Evolutionary conservation across 805 yeast genomes (phyloP).

Genomic region (Starmerella asiatica): DNA sequence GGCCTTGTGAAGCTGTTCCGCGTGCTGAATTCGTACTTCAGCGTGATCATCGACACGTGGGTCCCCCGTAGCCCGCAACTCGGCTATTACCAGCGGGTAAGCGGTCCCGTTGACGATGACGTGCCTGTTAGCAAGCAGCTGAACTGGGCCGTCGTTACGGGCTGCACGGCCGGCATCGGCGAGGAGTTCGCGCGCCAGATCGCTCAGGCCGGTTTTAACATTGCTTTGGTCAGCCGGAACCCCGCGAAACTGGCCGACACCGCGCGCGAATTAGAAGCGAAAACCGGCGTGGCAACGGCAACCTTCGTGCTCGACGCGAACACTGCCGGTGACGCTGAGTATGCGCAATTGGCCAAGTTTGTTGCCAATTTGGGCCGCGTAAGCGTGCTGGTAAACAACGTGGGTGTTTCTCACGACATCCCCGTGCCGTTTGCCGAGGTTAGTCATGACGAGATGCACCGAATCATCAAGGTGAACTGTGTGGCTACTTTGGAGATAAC

Average conservation of each 20-base stretch:
- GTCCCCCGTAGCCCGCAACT: slow-evolving; percentile 11
- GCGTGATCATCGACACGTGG: slow-evolving; percentile 13
- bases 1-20: slow-evolving; percentile 12
- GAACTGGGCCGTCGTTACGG: slow-evolving; percentile 89
- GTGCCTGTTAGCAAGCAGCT: slow-evolving; percentile 16
- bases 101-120: too few relatives aligned
- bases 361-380: slow-evolving; percentile 39
- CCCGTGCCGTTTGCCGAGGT: slow-evolving; percentile 91
- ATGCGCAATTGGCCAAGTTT: slow-evolving; percentile 36
- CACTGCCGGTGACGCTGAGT: slow-evolving; percentile 44
- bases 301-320: slow-evolving; percentile 69
- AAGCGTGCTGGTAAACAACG: slow-evolving; percentile 75
- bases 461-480: slow-evolving; percentile 76
- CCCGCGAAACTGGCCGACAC: slow-evolving; percentile 56
- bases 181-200: slow-evolving; percentile 79
- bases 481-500: slow-evolving; percentile 74
- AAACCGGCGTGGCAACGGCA: slow-evolving; percentile 50
- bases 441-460: slow-evolving; percentile 52
- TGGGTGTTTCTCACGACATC: slow-evolving; percentile 86
- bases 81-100: slow-evolving; percentile 24
- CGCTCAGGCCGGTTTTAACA: slow-evolving; percentile 71
- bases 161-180: slow-evolving; percentile 96
- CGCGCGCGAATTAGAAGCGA: slow-evolving; percentile 46
- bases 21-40: slow-evolving; percentile 1
- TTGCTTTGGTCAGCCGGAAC: slow-evolving; percentile 76